These are phyloP conservation scores for Fragaria ananassa DNA, from an alignment of 306 rosid genomes.

Conservation along the genomic window DNA sequence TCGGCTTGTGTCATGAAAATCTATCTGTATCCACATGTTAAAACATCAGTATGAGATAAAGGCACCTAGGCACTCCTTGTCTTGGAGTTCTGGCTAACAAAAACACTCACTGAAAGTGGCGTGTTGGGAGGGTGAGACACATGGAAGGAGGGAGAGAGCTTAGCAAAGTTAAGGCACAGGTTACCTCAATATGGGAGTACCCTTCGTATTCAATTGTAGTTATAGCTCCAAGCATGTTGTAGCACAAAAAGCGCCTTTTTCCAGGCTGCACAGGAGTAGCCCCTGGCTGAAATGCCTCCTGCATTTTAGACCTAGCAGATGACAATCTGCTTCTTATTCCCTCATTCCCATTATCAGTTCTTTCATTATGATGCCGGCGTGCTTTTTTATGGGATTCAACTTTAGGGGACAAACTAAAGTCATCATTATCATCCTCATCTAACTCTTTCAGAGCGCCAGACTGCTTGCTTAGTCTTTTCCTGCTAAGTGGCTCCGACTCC, in stretches of 20 bases:
- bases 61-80: background rate
- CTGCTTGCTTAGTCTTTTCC: slow-evolving; percentile 68
- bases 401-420: slow-evolving; percentile 42
- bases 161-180: slow-evolving; percentile 5
- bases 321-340: slow-evolving; percentile 37
- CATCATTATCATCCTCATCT: slow-evolving; percentile 48
- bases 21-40: slow-evolving; percentile 52
- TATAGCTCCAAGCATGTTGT: slow-evolving; percentile 89
- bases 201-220: slow-evolving; percentile 81
- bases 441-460: slow-evolving; percentile 41
- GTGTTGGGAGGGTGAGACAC: background rate
- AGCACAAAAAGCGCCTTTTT: slow-evolving; percentile 82
- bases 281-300: slow-evolving; percentile 90
- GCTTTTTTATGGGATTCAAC: slow-evolving; percentile 58
- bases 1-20: slow-evolving; percentile 91
- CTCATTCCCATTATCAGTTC: slow-evolving; percentile 36
- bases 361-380: slow-evolving; percentile 41
- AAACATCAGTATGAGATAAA: slow-evolving; percentile 21
- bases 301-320: slow-evolving; percentile 53
- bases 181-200: slow-evolving; percentile 89
- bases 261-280: slow-evolving; percentile 78
- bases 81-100: slow-evolving; percentile 1
- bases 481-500: slow-evolving; percentile 58
- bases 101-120: background rate
- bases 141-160: background rate